Conservation (phyloP, 129 eudicot species). For the Helichrysum umbraculigerum region DNA sequence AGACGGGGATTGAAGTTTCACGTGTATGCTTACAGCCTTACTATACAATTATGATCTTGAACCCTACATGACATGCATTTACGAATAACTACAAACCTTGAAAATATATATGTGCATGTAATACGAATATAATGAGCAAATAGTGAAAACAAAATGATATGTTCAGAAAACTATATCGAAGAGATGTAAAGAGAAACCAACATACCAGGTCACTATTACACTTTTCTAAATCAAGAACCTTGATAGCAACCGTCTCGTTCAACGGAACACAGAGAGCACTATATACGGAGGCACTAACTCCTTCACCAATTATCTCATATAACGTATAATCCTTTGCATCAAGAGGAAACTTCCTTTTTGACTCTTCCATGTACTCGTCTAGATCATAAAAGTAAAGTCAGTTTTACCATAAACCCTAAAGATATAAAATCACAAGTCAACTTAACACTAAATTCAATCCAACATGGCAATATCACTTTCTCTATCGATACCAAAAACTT, state of each 20-base stretch:
- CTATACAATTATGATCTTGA: conserved; percentile 1
- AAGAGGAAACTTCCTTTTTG: conserved; percentile 69
- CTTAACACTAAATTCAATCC: conserved; percentile 32
- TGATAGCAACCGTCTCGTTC: conserved; percentile 86
- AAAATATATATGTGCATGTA: not conserved
- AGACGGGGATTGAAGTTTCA: conserved; percentile 4
- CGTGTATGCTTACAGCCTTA: conserved; percentile 7
- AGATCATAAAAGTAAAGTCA: conserved; percentile 29
- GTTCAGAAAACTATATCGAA: not conserved
- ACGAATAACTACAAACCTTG: conserved; percentile 1
- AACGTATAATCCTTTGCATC: conserved; percentile 65
- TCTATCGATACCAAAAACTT: conserved; percentile 11
- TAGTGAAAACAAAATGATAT: conserved; percentile 14
- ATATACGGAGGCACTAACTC: conserved; percentile 92
- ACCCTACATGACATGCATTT: not conserved
- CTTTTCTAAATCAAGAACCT: conserved; percentile 96
- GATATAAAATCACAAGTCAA: conserved; percentile 24
- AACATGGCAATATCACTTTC: conserved; percentile 36
- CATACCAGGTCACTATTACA: conserved; percentile 96
- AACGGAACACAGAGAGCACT: conserved; percentile 87
- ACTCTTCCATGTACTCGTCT: conserved; percentile 51
- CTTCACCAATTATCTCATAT: conserved; percentile 93
- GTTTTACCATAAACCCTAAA: conserved; percentile 37
- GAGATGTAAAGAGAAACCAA: conserved; percentile 19
- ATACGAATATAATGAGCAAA: not conserved